Base-by-base conservation (phyloP, 768 basidiomycete species). In the Boletus pseudo-olivaceus region DNA sequence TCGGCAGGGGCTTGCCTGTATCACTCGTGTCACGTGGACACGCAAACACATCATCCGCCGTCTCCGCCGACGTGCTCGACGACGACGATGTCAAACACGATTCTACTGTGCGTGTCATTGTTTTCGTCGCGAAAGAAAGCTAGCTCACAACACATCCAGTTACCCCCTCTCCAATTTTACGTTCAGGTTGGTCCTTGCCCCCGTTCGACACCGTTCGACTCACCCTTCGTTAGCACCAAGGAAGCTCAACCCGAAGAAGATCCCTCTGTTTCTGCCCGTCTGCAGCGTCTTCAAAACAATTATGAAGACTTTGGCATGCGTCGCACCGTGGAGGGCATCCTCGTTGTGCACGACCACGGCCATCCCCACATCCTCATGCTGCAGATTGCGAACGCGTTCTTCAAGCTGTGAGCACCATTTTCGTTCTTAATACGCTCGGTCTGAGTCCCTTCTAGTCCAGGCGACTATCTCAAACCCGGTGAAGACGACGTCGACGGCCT, bases 291-390 rank as follows among this genome's bases (percentile, higher is more conserved):
- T 11, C 90, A 97, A 68, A 90, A 91, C 68, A 96, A 98, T 71
- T 98, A 95, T 81, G 91, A 93, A 68, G 92, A 96, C 71, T 93
- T 87, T 71, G 97, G 97, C 9, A 96, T 98, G 91, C 83, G 97
- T 17, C 78, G 94, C 19, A 97, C 96, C 0, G 95, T 97, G 8
- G 95, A 97, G 66, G 93, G 78, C 8, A 72, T 71, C 51, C 68
- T 71, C 42, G 87, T 95, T 52, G 93, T 94, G 6, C 92, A 97
- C 72, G 94, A 98, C 68, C 95, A 98, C 62, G 96, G 95, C 0
- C 93, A 96, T 66, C 95, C 96, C 1, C 96, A 99, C 65, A 93
- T 98, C 57, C 83, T 99, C 60, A 94, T 98, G 87, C 82, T 98
- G 6, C 97, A 98, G 67, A 97, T 99, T 67, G 97, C 95, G 20